These are phyloP conservation scores for Mallotus japonicus DNA, from an alignment of 441 rosid species.

Conservation along the genomic window DNA sequence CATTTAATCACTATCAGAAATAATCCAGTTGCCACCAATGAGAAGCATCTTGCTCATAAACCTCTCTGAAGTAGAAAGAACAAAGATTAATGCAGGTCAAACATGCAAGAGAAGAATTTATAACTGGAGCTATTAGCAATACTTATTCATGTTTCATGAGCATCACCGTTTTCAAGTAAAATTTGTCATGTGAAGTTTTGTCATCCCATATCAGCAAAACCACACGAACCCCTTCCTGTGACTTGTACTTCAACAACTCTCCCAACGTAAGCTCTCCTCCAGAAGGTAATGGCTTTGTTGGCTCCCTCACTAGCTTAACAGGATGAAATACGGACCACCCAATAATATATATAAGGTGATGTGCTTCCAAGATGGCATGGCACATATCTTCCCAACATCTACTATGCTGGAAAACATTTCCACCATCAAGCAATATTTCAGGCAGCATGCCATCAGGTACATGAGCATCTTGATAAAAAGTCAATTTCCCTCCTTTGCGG, in stretches of 20 bases:
- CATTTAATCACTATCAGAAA: background rate
- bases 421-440: conserved; percentile 56
- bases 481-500: conserved; percentile 55
- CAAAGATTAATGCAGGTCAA: background rate
- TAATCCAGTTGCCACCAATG: background rate
- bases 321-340: conserved; percentile 82
- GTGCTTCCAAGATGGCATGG: conserved; percentile 73
- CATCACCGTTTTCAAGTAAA: conserved; percentile 61
- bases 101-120: background rate
- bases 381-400: conserved; percentile 84
- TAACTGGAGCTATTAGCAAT: background rate
- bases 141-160: conserved; percentile 1
- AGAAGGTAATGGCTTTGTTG: conserved; percentile 47
- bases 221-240: conserved; percentile 84
- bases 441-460: conserved; percentile 55
- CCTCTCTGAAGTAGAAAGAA: background rate
- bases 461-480: conserved; percentile 85
- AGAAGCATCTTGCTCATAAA: background rate
- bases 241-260: conserved; percentile 67
- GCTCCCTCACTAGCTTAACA: conserved; percentile 63
- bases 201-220: conserved; percentile 75
- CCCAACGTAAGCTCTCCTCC: conserved; percentile 65
- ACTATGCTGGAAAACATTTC: conserved; percentile 50
- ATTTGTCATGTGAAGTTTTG: conserved; percentile 71
- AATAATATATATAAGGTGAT: conserved; percentile 58